Conservation (phyloP, 1,284 basidiomycete species). For the Sporisorium sorghi region DNA sequence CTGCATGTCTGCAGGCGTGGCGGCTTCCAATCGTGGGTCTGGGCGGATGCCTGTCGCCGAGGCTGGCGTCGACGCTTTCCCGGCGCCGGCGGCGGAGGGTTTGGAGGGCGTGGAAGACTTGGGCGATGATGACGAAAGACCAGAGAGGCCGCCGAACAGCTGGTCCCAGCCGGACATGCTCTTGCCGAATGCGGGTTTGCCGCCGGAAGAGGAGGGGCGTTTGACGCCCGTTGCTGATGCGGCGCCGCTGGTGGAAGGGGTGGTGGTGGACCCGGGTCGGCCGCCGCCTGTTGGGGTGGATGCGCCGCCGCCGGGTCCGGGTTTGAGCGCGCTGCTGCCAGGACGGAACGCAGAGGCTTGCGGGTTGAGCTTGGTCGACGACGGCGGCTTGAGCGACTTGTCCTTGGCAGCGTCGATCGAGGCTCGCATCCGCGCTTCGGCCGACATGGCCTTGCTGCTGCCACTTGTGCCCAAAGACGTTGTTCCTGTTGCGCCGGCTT, state of each 20-base stretch:
- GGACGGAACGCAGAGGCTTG: conserved; percentile 40
- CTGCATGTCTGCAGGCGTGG: conserved; percentile 16
- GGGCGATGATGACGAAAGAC: conserved; percentile 20
- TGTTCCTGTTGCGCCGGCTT: conserved; percentile 1
- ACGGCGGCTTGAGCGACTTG: conserved; percentile 28
- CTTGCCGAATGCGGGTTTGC: conserved; percentile 47
- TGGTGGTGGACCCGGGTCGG: conserved; percentile 4
- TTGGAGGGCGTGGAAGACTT: conserved; percentile 16
- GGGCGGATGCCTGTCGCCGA: conserved; percentile 36
- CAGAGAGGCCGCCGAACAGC: conserved; percentile 43
- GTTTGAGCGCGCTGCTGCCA: conserved; percentile 7
- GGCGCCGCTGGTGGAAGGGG: neutral
- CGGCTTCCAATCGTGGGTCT: conserved; percentile 28
- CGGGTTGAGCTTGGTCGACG: conserved; percentile 37
- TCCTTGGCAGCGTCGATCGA: conserved; percentile 44
- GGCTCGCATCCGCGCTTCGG: conserved; percentile 40
- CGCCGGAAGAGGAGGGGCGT: conserved; percentile 12
- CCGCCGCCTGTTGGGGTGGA: conserved; percentile 21
- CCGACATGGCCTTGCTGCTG: conserved; percentile 30
- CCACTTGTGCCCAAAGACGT: conserved; percentile 1
- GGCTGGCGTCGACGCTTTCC: conserved; percentile 12
- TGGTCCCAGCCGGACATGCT: conserved; percentile 51
- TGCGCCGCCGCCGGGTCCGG: conserved; percentile 16
- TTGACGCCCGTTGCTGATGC: conserved; percentile 9
- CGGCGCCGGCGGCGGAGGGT: neutral